Evolutionary conservation across 2,329 filamentous ascomycete genomes (phyloP).

Genomic region (Ophiocordyceps camponoti-rufipedis): DNA sequence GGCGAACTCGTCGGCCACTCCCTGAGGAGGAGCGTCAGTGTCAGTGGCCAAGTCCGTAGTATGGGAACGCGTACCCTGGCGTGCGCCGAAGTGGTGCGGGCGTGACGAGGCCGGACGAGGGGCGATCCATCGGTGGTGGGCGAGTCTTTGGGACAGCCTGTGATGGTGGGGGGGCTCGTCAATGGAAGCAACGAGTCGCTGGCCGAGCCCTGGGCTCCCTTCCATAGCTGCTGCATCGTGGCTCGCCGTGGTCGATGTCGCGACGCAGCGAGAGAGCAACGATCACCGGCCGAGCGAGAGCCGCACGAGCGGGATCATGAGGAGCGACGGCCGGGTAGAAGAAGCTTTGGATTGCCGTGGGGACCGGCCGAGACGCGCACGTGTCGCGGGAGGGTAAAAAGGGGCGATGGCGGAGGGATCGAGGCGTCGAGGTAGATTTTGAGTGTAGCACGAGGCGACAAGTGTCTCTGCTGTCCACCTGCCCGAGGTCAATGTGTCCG

Average conservation of each 20-base stretch:
- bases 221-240: constrained; percentile 21
- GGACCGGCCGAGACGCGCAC: not conserved
- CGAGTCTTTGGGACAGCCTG: constrained; percentile 9
- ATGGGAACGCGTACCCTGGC: constrained; percentile 24
- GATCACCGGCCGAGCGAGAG: constrained; percentile 3
- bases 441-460: not conserved
- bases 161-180: constrained; percentile 15
- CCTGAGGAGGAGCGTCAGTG: constrained; percentile 13
- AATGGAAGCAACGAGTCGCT: constrained; percentile 16
- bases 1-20: constrained; percentile 40
- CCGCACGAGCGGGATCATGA: constrained; percentile 8
- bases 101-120: constrained; percentile 16
- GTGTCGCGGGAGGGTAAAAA: not conserved
- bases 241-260: constrained; percentile 5
- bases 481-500: too few species aligned
- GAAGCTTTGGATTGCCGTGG: not conserved
- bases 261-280: constrained; percentile 5
- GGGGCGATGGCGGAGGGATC: not conserved
- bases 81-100: constrained; percentile 33
- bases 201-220: constrained; percentile 13
- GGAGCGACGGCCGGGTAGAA: constrained; percentile 1
- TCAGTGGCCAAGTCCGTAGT: not conserved
- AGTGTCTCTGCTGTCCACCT: too few species aligned
- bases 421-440: not conserved
- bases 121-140: constrained; percentile 9